phyloP scores from a whole-genome alignment of 129 eudicot species.

The Calendula officinalis region DNA sequence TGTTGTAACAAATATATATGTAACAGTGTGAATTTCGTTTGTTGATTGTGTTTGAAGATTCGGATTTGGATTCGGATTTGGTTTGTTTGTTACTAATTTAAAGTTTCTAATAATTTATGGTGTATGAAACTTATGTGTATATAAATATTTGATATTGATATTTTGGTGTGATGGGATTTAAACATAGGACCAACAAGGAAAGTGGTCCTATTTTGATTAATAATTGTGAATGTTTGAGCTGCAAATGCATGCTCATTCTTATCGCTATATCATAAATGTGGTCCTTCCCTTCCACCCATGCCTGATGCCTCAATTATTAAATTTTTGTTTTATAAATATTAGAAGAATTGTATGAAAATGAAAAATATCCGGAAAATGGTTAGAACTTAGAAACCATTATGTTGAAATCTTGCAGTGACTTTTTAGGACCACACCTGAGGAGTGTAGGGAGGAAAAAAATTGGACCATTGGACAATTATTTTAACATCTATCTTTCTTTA shows the following conservation, averaged over 20 bases:
- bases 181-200: slow-evolving; percentile 11
- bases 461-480: slow-evolving; percentile 17
- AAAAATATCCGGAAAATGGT: background rate
- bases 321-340: background rate
- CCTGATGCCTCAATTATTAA: slow-evolving; percentile 26
- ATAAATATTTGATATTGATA: slow-evolving; percentile 3
- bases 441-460: slow-evolving; percentile 7
- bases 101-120: slow-evolving; percentile 16
- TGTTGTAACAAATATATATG: slow-evolving; percentile 5
- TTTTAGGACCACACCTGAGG: slow-evolving; percentile 15
- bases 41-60: slow-evolving; percentile 23
- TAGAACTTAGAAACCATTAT: background rate
- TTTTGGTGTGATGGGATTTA: background rate
- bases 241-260: slow-evolving; percentile 32
- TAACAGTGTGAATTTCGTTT: slow-evolving; percentile 31
- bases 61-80: slow-evolving; percentile 10
- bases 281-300: slow-evolving; percentile 6
- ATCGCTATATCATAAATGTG: slow-evolving; percentile 18
- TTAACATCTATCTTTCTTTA: background rate
- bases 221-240: slow-evolving; percentile 17
- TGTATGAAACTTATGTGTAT: slow-evolving; percentile 22
- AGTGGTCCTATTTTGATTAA: slow-evolving; percentile 24
- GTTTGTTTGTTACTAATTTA: slow-evolving; percentile 31
- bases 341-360: background rate
- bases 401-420: slow-evolving; percentile 7